phyloP scores from a whole-genome alignment of 2,329 filamentous ascomycete genomes.

The Cladosporium sp. region DNA sequence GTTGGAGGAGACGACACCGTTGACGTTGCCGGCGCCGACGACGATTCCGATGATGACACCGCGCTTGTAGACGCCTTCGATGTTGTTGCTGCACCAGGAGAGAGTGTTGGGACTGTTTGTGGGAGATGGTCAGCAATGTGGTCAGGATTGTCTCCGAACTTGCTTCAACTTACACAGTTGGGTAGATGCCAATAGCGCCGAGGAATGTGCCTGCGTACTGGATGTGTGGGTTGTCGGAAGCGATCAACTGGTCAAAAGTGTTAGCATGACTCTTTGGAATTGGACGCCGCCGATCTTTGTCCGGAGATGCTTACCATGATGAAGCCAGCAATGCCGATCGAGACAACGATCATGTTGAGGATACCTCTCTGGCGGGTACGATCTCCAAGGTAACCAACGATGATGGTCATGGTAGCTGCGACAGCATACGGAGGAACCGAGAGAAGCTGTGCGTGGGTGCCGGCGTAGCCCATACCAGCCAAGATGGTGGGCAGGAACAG shows the following conservation, averaged over 20 bases:
- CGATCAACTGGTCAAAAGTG: conserved; percentile 55
- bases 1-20: conserved; percentile 82
- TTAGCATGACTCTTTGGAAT: not conserved
- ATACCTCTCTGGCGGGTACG: conserved; percentile 70
- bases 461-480: conserved; percentile 52
- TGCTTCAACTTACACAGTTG: conserved; percentile 48
- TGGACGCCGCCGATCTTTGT: not conserved
- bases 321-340: conserved; percentile 76
- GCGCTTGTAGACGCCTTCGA: conserved; percentile 87
- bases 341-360: conserved; percentile 73
- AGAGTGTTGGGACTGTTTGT: conserved; percentile 74
- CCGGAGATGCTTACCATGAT: conserved; percentile 53
- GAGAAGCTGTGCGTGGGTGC: conserved; percentile 68
- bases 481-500: conserved; percentile 39
- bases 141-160: not conserved
- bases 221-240: conserved; percentile 62
- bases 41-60: conserved; percentile 84
- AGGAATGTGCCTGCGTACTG: conserved; percentile 84
- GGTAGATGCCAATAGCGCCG: conserved; percentile 85
- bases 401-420: conserved; percentile 68
- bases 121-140: not conserved
- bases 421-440: conserved; percentile 74
- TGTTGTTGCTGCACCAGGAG: conserved; percentile 84
- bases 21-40: conserved; percentile 87
- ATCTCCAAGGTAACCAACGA: conserved; percentile 75